A percentile compares a stretch with the other conserved stretches of the same genome.
Conservation (phyloP, 805 yeast genomes). For the Saccharomycopsis sp. region DNA sequence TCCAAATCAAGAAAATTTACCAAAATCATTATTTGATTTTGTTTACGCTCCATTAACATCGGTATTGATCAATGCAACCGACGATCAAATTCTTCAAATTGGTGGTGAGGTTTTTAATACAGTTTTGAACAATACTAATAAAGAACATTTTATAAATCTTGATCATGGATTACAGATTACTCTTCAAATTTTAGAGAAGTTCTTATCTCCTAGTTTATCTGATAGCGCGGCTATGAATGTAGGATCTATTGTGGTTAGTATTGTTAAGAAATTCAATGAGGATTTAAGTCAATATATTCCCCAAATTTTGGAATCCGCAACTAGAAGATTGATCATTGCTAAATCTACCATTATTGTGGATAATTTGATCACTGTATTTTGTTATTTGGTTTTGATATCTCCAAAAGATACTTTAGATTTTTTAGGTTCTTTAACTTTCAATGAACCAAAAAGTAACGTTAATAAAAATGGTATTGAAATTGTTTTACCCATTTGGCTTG, state of each 20-base stretch:
- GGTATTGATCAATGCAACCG: constrained; percentile 34
- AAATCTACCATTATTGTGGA: constrained; percentile 66
- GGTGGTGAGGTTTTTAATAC: constrained; percentile 67
- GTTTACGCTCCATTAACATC: constrained; percentile 22
- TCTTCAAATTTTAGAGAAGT: constrained; percentile 54
- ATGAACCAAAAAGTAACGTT: constrained; percentile 14
- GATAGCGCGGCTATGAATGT: constrained; percentile 78
- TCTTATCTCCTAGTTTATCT: constrained; percentile 58
- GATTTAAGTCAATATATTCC: constrained; percentile 27
- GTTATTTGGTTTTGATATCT: constrained; percentile 54
- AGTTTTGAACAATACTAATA: constrained; percentile 35
- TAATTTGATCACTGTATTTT: constrained; percentile 65
- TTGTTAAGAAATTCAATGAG: constrained; percentile 41
- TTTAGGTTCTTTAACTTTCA: constrained; percentile 33
- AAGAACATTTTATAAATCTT: constrained; percentile 20
- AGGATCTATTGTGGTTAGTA: constrained; percentile 53
- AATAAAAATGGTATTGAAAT: constrained; percentile 35
- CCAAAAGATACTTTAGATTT: constrained; percentile 56
- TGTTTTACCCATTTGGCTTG: constrained; percentile 74
- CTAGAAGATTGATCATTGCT: constrained; percentile 53
- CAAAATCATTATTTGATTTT: constrained; percentile 20
- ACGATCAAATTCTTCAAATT: constrained; percentile 67
- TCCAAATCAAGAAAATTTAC: constrained; percentile 26
- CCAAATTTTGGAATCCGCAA: constrained; percentile 65
- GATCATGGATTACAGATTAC: constrained; percentile 43